Conservation (phyloP, 768 basidiomycete genomes). For the Tulasnella sp. region DNA sequence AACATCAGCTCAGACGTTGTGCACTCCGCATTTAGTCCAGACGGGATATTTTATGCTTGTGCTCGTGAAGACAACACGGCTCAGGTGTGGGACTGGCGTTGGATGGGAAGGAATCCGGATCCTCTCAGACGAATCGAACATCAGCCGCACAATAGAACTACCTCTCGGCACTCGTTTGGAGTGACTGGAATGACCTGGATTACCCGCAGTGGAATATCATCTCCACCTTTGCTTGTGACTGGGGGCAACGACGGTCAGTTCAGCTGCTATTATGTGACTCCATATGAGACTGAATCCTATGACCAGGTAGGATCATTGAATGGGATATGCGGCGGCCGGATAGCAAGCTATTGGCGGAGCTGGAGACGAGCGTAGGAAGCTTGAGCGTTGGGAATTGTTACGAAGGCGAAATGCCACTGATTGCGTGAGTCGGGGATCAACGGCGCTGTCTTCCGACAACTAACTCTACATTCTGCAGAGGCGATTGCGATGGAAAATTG, state of each 20-base stretch:
- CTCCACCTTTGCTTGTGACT: constrained; percentile 5
- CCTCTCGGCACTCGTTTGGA: background rate
- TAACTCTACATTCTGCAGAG: background rate
- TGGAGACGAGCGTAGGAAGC: constrained; percentile 6
- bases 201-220: background rate
- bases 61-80: constrained; percentile 1
- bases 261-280: background rate
- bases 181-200: constrained; percentile 9
- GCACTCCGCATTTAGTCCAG: constrained; percentile 4
- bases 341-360: background rate
- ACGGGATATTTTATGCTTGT: constrained; percentile 2
- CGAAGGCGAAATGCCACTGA: constrained; percentile 4
- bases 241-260: constrained; percentile 11
- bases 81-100: constrained; percentile 10
- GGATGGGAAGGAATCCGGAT: background rate
- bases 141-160: background rate
- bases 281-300: background rate
- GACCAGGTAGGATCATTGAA: background rate
- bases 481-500: constrained; percentile 8
- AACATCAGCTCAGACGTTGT: background rate
- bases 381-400: constrained; percentile 1
- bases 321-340: constrained; percentile 4
- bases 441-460: too few relatives aligned
- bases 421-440: background rate
- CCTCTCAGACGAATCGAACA: background rate